These are phyloP conservation scores for Sarocladiaceae sp. DNA, from an alignment of 2,329 filamentous ascomycete species.

Conservation along the genomic window DNA sequence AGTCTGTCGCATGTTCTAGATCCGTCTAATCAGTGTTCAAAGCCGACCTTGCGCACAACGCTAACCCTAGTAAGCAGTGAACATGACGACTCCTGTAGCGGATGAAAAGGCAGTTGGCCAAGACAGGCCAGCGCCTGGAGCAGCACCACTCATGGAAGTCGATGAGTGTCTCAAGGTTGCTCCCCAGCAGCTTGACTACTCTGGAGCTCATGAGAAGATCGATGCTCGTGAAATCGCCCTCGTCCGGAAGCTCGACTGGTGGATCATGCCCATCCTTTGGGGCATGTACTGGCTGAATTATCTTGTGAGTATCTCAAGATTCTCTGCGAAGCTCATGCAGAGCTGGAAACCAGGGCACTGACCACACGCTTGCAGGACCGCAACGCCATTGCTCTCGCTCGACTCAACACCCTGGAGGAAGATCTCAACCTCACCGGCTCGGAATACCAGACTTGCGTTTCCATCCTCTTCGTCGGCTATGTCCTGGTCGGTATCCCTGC, in stretches of 20 bases:
- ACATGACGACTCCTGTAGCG: background rate
- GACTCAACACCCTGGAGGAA: slow-evolving; percentile 18
- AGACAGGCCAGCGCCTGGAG: background rate
- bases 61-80: no score
- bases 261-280: slow-evolving; percentile 21
- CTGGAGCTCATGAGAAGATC: slow-evolving; percentile 22
- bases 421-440: slow-evolving; percentile 16
- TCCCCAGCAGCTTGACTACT: slow-evolving; percentile 17
- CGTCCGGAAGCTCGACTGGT: slow-evolving; percentile 24
- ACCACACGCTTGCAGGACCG: slow-evolving; percentile 5
- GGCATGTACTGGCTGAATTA: slow-evolving; percentile 14
- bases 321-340: no score
- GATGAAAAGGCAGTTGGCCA: background rate
- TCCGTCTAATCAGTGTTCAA: background rate
- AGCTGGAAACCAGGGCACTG: no score
- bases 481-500: slow-evolving; percentile 24
- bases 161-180: slow-evolving; percentile 52
- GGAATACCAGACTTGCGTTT: slow-evolving; percentile 21
- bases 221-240: slow-evolving; percentile 24
- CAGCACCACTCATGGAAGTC: background rate
- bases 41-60: background rate
- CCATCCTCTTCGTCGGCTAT: slow-evolving; percentile 21
- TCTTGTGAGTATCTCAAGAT: slow-evolving; percentile 10
- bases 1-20: background rate
- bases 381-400: slow-evolving; percentile 14